Evolutionary conservation across 2,329 filamentous ascomycete genomes (phyloP).

Genomic region (Tolypocladium ovalisporum): DNA sequence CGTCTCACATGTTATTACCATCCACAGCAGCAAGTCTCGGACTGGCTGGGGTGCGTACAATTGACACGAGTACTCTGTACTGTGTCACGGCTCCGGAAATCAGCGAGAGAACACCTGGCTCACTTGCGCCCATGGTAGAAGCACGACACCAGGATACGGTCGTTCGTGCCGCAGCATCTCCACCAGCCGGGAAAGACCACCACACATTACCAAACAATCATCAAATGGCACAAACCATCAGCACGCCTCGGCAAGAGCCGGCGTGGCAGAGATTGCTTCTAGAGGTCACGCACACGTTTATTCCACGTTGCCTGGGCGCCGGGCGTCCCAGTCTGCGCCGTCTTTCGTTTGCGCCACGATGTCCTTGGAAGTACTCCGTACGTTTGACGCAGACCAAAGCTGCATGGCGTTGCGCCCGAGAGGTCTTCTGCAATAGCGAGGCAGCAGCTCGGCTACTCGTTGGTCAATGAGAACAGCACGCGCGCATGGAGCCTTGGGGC

Average conservation of each 20-base stretch:
- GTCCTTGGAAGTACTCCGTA: background rate
- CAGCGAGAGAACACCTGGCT: background rate
- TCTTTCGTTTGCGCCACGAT: background rate
- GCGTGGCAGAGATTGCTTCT: background rate
- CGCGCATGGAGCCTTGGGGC: background rate
- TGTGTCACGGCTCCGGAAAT: background rate
- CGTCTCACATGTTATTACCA: background rate
- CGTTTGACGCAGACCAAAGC: background rate
- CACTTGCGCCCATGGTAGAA: background rate
- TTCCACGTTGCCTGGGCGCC: background rate
- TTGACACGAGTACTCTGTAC: background rate
- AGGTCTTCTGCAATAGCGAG: background rate
- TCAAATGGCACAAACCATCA: background rate
- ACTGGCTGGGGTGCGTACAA: background rate
- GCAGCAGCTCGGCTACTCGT: background rate
- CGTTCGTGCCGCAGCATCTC: background rate
- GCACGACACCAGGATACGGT: background rate
- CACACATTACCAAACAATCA: background rate
- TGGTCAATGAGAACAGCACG: background rate
- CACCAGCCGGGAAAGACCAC: background rate
- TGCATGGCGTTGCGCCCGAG: background rate
- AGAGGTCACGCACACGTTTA: background rate
- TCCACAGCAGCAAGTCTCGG: background rate
- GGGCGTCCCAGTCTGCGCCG: background rate
- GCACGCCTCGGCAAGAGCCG: background rate